Base-by-base conservation (phyloP, 352 stramenopile genomes). In the Globisporangium lucens region DNA sequence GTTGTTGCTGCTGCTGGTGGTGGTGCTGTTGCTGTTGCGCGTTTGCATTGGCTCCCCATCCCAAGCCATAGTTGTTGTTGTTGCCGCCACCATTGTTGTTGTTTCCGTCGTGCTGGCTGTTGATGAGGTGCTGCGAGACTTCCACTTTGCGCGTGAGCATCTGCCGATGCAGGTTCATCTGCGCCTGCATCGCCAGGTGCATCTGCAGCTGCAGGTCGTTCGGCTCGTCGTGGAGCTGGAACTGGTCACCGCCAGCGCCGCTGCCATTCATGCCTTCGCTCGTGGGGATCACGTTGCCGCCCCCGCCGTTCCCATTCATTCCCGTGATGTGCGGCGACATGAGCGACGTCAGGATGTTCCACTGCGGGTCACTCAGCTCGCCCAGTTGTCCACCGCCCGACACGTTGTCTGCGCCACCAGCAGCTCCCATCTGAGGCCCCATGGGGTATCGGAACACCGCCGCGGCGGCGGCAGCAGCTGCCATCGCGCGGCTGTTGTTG, bases 131-230 rank as follows among this genome's bases (percentile, higher is more conserved):
- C 49, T 95, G 84, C 8, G 87, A 90, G 24, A 94, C 85, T 51
- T 89, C 84, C 35, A 94, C 87, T 61, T 95, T 95, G 63, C 87
- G 87, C 59, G 77, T 90, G 24, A 95, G 80, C 87, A 95, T 95
- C 63, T 95, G 85, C 2, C 86, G 87, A 65, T 95, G 87, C 46
- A 96, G 68, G 55, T 91, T 93, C 88, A 96, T 96, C 61, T 96
- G 88, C 60, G 86, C 83, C 68, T 94, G 87, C 86, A 96, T 94
- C 22, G 85, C 85, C 70, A 93, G 67, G 65, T 95, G 88, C 83
- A 94, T 94, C 67, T 94, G 85, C 69, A 93, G 67, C 49, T 93
- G 87, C 35, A 94, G 65, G 61, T 94, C 82, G 3, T 67, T 80
- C 22, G 82, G 66, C 29, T 86, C 80, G 30, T 89, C 79, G 5